Conservation (phyloP, 768 basidiomycete genomes). For the Macrolepiota albuminosa region DNA sequence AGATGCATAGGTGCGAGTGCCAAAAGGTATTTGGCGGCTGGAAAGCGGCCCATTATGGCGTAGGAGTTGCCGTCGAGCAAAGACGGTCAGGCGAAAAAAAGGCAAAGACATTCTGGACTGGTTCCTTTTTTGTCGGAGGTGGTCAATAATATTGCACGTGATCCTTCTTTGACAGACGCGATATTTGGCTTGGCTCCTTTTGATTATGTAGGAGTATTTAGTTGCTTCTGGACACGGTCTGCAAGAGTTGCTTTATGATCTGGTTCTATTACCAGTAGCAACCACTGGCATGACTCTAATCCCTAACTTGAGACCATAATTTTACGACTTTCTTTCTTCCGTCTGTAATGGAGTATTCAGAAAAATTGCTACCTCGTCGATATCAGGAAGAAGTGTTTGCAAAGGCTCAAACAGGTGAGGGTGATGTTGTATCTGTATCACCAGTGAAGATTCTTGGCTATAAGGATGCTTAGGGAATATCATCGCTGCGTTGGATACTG, state of each 20-base stretch:
- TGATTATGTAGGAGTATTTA: neutral
- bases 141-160: neutral
- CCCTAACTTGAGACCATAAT: neutral
- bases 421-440: neutral
- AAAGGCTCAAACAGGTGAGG: constrained; percentile 46
- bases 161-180: neutral
- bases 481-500: constrained; percentile 72
- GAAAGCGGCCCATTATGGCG: neutral
- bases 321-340: neutral
- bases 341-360: neutral
- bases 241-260: neutral
- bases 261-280: neutral
- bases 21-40: neutral
- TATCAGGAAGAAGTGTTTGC: constrained; percentile 74
- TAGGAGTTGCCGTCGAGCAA: neutral
- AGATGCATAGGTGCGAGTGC: constrained; percentile 18
- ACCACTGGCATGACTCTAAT: neutral
- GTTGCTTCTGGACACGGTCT: neutral
- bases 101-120: neutral
- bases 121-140: neutral
- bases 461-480: constrained; percentile 46
- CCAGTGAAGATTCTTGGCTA: neutral
- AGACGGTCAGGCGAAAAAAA: constrained; percentile 1
- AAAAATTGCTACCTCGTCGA: constrained; percentile 30
- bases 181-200: neutral